Evolutionary conservation across 2,329 filamentous ascomycete genomes (phyloP).

Genomic region (Fusarium buxicola): DNA sequence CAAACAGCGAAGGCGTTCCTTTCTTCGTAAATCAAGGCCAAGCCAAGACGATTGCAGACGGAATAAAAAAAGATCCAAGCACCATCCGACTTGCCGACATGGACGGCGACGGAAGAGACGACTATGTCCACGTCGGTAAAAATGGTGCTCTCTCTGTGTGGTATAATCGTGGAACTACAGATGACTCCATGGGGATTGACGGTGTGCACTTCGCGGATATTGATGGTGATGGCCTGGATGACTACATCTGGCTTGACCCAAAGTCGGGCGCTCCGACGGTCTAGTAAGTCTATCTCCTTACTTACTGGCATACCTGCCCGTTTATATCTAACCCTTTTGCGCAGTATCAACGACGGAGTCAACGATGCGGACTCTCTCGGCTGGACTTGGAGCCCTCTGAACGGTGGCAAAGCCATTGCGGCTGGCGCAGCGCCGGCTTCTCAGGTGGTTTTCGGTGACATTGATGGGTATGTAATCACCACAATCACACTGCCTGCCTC

Average conservation of each 20-base stretch:
- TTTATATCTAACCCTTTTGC: neutral
- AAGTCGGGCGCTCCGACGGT: constrained; percentile 3
- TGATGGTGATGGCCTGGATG: constrained; percentile 19
- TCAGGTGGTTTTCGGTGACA: constrained; percentile 11
- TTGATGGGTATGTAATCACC: constrained; percentile 10
- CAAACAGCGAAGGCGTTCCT: constrained; percentile 15
- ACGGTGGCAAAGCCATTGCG: constrained; percentile 15
- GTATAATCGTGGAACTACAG: constrained; percentile 12
- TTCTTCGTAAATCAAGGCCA: constrained; percentile 6
- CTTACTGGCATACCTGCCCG: too few relatives aligned
- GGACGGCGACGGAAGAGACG: constrained; percentile 27
- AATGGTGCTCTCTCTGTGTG: constrained; percentile 41
- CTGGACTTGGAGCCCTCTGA: constrained; percentile 16
- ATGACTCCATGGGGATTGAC: constrained; percentile 9
- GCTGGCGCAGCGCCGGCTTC: constrained; percentile 1
- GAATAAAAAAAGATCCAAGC: constrained; percentile 15
- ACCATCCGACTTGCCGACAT: constrained; percentile 37
- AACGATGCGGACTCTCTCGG: constrained; percentile 12
- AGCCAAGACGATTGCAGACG: constrained; percentile 12
- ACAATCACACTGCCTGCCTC: too few relatives aligned
- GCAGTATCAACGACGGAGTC: constrained; percentile 11
- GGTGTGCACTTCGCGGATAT: constrained; percentile 22
- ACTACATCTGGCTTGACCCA: constrained; percentile 23
- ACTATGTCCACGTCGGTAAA: constrained; percentile 35
- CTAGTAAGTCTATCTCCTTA: neutral